A percentile compares a stretch with the other conserved stretches of the same genome.
Conservation (phyloP, 2,329 filamentous ascomycete species). For the Periglandula ipomoeae region DNA sequence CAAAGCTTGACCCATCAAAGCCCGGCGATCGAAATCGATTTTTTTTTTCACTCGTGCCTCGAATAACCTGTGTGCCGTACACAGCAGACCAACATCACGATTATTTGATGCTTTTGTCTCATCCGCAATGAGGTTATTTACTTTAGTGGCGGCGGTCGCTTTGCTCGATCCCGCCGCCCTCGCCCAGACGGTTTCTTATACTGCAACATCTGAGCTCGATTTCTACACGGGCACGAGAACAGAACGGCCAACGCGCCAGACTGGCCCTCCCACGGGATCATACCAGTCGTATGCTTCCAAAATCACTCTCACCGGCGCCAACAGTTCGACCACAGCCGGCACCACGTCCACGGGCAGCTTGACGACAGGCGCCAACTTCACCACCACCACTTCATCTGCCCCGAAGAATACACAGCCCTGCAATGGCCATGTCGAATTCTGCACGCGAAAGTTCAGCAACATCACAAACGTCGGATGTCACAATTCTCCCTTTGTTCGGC, state of each 20-base stretch:
- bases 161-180: constrained; percentile 15
- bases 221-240: constrained; percentile 30
- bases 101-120: background rate
- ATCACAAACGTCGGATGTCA: constrained; percentile 71
- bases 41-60: background rate
- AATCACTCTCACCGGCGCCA: constrained; percentile 29
- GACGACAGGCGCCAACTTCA: constrained; percentile 28
- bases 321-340: constrained; percentile 23
- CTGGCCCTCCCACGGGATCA: constrained; percentile 32
- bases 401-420: constrained; percentile 69
- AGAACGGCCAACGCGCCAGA: constrained; percentile 26
- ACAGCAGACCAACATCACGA: background rate
- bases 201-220: constrained; percentile 24
- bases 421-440: constrained; percentile 72
- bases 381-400: constrained; percentile 24
- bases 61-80: background rate
- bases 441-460: constrained; percentile 67
- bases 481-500: constrained; percentile 68
- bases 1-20: background rate
- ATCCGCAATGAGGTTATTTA: constrained; percentile 16
- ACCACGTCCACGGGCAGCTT: constrained; percentile 28
- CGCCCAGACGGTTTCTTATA: constrained; percentile 19
- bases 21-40: background rate
- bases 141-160: constrained; percentile 6
- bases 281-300: constrained; percentile 35